Evolutionary conservation across 2,329 filamentous ascomycete genomes (phyloP).

Genomic region (Sporothrix schenckii): DNA sequence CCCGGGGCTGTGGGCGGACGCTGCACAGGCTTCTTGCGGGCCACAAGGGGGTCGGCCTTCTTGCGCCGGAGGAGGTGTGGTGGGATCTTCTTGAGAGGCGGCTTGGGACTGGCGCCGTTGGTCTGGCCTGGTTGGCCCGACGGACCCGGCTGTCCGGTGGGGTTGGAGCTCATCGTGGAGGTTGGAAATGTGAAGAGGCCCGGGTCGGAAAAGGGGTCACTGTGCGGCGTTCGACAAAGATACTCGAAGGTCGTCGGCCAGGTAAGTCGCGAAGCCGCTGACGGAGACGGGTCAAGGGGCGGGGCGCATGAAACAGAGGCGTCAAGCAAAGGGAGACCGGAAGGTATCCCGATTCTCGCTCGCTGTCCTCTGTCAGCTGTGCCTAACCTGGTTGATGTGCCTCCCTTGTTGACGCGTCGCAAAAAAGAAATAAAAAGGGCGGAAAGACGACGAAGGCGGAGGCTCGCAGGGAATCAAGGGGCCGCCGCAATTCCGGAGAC

Average conservation of each 20-base stretch:
- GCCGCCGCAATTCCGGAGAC: not conserved
- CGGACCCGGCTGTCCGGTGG: constrained; percentile 43
- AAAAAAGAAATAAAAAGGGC: not conserved
- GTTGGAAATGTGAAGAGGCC: no score
- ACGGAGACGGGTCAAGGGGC: not conserved
- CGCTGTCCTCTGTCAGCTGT: not conserved
- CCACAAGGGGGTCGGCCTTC: constrained; percentile 65
- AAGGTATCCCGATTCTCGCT: not conserved
- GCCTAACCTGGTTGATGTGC: not conserved
- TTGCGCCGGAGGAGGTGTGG: constrained; percentile 48
- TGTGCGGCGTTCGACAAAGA: not conserved
- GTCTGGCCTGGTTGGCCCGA: constrained; percentile 28
- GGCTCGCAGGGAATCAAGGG: not conserved
- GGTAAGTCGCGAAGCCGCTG: not conserved
- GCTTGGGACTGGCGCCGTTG: constrained; percentile 28
- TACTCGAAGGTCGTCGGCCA: not conserved
- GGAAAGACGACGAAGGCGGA: constrained; percentile 18
- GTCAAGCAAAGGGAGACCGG: constrained; percentile 5
- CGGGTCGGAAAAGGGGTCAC: not conserved
- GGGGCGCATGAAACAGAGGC: constrained; percentile 17
- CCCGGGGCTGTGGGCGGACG: constrained; percentile 42
- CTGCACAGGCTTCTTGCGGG: constrained; percentile 57
- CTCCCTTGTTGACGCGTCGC: constrained; percentile 19
- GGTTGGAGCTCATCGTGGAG: constrained; percentile 50
- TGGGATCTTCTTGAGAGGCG: constrained; percentile 43